Evolutionary conservation across 2,329 filamentous ascomycete species (phyloP).

Genomic region (Fusarium zealandicum): DNA sequence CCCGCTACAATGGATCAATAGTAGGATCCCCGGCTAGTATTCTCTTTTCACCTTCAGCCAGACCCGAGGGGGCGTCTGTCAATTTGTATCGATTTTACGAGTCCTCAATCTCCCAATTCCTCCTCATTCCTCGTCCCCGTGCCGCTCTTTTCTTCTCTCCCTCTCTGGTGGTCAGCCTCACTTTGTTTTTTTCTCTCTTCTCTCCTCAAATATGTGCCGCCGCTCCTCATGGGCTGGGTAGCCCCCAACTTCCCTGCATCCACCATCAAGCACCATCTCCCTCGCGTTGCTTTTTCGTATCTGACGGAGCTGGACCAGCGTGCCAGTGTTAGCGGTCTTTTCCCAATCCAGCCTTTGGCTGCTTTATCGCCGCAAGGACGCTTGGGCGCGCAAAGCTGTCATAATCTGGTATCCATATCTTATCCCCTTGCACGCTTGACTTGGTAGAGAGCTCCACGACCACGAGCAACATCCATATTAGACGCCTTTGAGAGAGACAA

Average conservation of each 20-base stretch:
- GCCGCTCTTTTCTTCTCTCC: conserved; percentile 13
- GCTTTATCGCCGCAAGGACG: conserved; percentile 28
- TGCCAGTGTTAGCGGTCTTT: conserved; percentile 35
- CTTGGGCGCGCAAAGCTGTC: conserved; percentile 27
- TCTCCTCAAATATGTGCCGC: conserved; percentile 20
- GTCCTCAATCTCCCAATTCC: background rate
- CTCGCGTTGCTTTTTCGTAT: conserved; percentile 30
- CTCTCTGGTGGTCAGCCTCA: conserved; percentile 32
- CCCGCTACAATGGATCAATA: conserved; percentile 12
- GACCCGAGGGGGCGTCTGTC: background rate
- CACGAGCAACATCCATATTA: conserved; percentile 22
- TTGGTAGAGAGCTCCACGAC: conserved; percentile 23
- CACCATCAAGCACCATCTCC: conserved; percentile 10
- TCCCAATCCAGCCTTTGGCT: conserved; percentile 33
- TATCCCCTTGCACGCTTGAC: conserved; percentile 33
- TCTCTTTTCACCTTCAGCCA: conserved; percentile 27
- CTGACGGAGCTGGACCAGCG: conserved; percentile 22
- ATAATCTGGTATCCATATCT: conserved; percentile 27
- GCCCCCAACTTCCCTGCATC: conserved; percentile 15
- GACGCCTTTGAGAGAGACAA: conserved; percentile 18
- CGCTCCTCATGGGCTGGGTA: conserved; percentile 3
- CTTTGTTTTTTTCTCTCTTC: conserved; percentile 32
- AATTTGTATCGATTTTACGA: background rate
- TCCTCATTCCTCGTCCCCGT: conserved; percentile 13
- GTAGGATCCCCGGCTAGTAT: conserved; percentile 11